These are phyloP conservation scores for Pilatotrama ljubarskyi DNA, from an alignment of 768 basidiomycete genomes.

Conservation along the genomic window DNA sequence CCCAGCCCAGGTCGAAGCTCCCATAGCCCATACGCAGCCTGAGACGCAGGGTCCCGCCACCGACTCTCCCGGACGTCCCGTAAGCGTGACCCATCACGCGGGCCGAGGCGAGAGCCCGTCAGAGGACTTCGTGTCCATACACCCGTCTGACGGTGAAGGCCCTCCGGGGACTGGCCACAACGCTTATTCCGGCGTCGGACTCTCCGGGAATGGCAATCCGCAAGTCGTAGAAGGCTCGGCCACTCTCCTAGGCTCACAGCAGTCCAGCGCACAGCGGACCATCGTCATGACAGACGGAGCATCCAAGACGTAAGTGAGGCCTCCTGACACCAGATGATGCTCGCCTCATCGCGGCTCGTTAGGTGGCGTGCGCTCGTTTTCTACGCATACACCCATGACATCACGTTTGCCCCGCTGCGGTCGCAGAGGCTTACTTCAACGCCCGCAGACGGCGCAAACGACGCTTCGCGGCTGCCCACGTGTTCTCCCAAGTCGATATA, in stretches of 20 bases:
- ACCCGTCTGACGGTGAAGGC: too few relatives aligned
- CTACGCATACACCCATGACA: slow-evolving; percentile 20
- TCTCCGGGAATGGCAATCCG: too few relatives aligned
- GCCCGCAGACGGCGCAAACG: not conserved
- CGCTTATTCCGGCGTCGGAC: too few relatives aligned
- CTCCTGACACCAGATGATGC: not conserved
- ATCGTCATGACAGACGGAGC: slow-evolving; percentile 17
- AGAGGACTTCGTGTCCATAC: too few relatives aligned
- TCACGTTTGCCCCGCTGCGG: slow-evolving; percentile 21
- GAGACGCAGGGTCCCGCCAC: too few relatives aligned
- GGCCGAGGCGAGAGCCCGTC: too few relatives aligned
- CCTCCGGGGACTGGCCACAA: too few relatives aligned
- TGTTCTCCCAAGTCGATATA: slow-evolving; percentile 31
- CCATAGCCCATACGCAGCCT: too few relatives aligned
- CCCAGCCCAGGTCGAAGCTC: too few relatives aligned
- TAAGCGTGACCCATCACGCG: too few relatives aligned
- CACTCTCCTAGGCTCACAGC: not conserved
- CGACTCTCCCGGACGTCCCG: too few relatives aligned
- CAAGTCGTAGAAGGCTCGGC: too few relatives aligned
- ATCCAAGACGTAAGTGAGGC: slow-evolving; percentile 16
- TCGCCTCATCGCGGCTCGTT: not conserved
- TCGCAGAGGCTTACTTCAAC: slow-evolving; percentile 3
- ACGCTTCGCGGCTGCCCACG: not conserved
- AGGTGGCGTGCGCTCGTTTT: slow-evolving; percentile 22
- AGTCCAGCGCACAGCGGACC: not conserved